Base-by-base conservation (phyloP, 495 filamentous ascomycete genomes). In the Aspergillus olivimuriae region DNA sequence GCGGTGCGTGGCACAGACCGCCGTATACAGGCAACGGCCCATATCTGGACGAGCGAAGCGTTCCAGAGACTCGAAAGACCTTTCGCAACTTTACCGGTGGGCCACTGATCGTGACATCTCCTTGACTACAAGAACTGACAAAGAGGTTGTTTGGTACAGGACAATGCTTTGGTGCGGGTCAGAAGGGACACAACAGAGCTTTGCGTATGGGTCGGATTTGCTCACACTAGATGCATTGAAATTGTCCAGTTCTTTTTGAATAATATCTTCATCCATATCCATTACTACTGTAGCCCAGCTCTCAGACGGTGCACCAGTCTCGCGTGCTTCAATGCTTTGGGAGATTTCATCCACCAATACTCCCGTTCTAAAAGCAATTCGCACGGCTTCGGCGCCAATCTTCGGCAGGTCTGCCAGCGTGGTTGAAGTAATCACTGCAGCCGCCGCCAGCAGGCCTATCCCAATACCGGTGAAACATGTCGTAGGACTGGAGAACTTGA, bases 1-100 rank as follows among this genome's bases (percentile, higher is more conserved):
- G 65, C 1, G 40, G 33, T 23, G 66, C 68, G 48, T 72, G 68
- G 46, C 66, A 73, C 1, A 68, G 47, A 24, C 66, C 68, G 5
- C 47, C 53, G 43, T 51, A 62, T 0, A 65, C 55, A 6, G 63
- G 63, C 21, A 68, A 34, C 7, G 47, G 38, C 4, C 57, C 36
- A 19, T 32, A 42, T 22, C 56, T 61, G 8, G 36, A 46, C 21
- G 50, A 38, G 5, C 57, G 47, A 20, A 65, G 53, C 7, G 56
- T 39, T 9, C 62, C 48, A 0, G 62, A 59, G 1, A 36, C 17
- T 5, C 43, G 47, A 34, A 66, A 56, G 9, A 61, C 28, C 7
- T n/a, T 41, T 39, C 59, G 57, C 3, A 72, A 38, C 23, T 62
- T 48, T 0, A 58, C 53, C 6, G 70, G 68, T n/a, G 70, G 68